phyloP scores from a whole-genome alignment of 2,329 filamentous ascomycete genomes.

The Stylonectria norvegica region DNA sequence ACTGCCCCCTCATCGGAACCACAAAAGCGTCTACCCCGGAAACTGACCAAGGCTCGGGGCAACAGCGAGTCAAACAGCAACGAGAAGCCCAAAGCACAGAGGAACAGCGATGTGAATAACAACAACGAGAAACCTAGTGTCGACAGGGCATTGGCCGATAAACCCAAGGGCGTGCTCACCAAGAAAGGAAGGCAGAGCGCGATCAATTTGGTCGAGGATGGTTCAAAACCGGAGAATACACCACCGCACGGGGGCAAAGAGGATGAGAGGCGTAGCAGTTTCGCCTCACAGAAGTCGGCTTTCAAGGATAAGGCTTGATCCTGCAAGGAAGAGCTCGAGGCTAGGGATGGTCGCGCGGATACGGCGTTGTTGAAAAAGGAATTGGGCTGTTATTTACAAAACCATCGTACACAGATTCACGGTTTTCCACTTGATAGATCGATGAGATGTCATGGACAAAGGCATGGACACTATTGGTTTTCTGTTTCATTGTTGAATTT shows the following conservation, averaged over 20 bases:
- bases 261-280: slow-evolving; percentile 21
- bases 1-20: slow-evolving; percentile 21
- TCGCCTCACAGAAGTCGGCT: slow-evolving; percentile 23
- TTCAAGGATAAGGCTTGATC: slow-evolving; percentile 26
- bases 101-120: slow-evolving; percentile 32
- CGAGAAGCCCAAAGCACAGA: slow-evolving; percentile 38
- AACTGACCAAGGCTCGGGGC: slow-evolving; percentile 41
- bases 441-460: too few relatives aligned
- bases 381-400: background rate
- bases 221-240: slow-evolving; percentile 21
- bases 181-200: slow-evolving; percentile 36
- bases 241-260: slow-evolving; percentile 22
- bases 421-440: background rate
- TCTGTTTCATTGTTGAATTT: too few relatives aligned
- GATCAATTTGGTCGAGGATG: slow-evolving; percentile 21
- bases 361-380: slow-evolving; percentile 1
- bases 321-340: slow-evolving; percentile 9
- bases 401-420: background rate
- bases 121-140: slow-evolving; percentile 27
- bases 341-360: background rate
- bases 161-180: slow-evolving; percentile 33
- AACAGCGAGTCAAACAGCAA: slow-evolving; percentile 32
- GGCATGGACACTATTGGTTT: too few relatives aligned
- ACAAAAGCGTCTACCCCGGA: slow-evolving; percentile 38
- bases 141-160: slow-evolving; percentile 17